These are phyloP conservation scores for Carex sylvatica DNA, from an alignment of 202 grass and related monocot genomes.

Conservation along the genomic window DNA sequence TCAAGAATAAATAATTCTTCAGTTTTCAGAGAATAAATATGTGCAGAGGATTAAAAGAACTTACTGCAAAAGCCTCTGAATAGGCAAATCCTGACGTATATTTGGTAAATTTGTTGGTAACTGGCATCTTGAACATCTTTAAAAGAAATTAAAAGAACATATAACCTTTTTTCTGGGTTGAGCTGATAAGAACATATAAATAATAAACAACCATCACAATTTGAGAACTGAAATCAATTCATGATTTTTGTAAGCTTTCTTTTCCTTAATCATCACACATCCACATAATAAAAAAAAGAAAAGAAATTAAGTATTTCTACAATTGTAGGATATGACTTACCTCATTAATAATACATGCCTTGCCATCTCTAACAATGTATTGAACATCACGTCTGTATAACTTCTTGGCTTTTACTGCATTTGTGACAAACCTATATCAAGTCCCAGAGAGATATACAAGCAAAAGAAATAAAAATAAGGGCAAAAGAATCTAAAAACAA, in stretches of 20 bases:
- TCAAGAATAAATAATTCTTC: conserved; percentile 47
- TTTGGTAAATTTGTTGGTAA: conserved; percentile 93
- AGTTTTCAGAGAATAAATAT: not conserved
- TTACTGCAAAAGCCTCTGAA: conserved; percentile 98
- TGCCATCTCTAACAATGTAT: conserved; percentile 87
- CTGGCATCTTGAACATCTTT: conserved; percentile 99
- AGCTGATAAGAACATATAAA: conserved; percentile 13
- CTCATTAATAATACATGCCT: conserved; percentile 94
- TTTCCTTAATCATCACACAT: not conserved
- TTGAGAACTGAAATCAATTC: not conserved
- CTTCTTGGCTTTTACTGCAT: conserved; percentile 92
- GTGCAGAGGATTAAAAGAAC: conserved; percentile 9
- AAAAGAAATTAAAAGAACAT: conserved; percentile 29
- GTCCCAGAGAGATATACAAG: not conserved
- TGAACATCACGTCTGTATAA: conserved; percentile 91
- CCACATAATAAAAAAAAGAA: conserved; percentile 19
- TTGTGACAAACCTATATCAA: conserved; percentile 78
- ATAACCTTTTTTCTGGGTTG: not conserved
- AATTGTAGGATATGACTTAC: conserved; percentile 27
- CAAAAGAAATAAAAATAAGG: not conserved
- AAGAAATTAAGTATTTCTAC: not conserved
- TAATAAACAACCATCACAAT: not conserved
- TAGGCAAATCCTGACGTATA: conserved; percentile 82
- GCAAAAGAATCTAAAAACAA: conserved; percentile 18
- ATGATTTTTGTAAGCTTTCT: not conserved